These are phyloP conservation scores for Arabidopsis hybrid DNA, from an alignment of 441 rosid genomes.

Conservation along the genomic window DNA sequence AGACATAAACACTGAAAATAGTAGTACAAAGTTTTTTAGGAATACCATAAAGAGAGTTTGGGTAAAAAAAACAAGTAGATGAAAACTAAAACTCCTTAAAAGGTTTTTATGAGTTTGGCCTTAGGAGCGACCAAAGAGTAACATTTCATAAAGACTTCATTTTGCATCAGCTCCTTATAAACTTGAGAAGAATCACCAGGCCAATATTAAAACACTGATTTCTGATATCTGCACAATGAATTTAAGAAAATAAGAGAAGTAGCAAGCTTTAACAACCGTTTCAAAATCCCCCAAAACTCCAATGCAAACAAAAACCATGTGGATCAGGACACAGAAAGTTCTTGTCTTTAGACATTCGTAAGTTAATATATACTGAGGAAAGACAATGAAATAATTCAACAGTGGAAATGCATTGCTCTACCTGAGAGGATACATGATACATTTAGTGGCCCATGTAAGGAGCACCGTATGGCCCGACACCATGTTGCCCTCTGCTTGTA, in stretches of 20 bases:
- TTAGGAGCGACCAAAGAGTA: conserved; percentile 60
- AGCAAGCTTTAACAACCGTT: conserved; percentile 13
- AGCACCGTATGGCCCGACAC: conserved; percentile 48
- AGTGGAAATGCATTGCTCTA: conserved; percentile 18
- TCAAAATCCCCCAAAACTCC: conserved; percentile 18
- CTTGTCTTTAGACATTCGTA: conserved; percentile 17
- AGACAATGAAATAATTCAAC: conserved; percentile 6
- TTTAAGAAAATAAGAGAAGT: conserved; percentile 47
- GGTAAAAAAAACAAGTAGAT: conserved; percentile 27
- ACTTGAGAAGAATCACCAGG: conserved; percentile 83
- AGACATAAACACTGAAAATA: conserved; percentile 42
- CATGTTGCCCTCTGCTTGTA: conserved; percentile 56
- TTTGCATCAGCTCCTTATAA: conserved; percentile 74
- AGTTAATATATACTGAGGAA: not conserved
- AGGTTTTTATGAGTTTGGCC: conserved; percentile 60
- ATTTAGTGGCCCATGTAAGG: conserved; percentile 60
- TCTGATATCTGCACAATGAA: conserved; percentile 80
- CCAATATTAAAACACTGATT: conserved; percentile 71
- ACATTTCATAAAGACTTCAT: conserved; percentile 70
- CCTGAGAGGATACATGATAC: conserved; percentile 37
- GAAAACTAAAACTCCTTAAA: conserved; percentile 40
- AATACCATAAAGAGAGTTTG: conserved; percentile 37
- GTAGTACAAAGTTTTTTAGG: conserved; percentile 46
- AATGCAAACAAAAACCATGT: conserved; percentile 33
- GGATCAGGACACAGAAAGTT: conserved; percentile 17